A percentile compares a stretch with the other conserved stretches of the same genome.
Evolutionary conservation across 306 rosid genomes (phyloP).

Genomic region (Lagenaria siceraria): DNA sequence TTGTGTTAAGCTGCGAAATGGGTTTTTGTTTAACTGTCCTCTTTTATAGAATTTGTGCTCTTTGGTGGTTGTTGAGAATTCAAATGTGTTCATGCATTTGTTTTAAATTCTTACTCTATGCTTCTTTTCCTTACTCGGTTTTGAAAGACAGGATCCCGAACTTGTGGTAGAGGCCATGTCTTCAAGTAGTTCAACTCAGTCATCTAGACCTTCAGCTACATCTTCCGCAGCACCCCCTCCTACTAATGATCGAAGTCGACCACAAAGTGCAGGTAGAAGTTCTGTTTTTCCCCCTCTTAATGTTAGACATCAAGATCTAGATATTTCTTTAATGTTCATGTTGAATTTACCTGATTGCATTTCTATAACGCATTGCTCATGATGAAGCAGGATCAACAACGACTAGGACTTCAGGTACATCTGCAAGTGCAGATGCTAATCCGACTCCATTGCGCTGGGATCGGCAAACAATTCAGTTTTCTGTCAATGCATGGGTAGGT

Average conservation of each 20-base stretch:
- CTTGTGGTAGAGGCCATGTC: conserved; percentile 74
- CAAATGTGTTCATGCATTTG: neutral
- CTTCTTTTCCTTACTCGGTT: neutral
- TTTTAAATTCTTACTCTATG: neutral
- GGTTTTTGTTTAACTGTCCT: neutral
- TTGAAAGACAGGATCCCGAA: conserved; percentile 52
- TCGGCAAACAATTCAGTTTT: conserved; percentile 70
- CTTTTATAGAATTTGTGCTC: neutral
- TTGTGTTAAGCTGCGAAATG: neutral
- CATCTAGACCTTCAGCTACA: conserved; percentile 36
- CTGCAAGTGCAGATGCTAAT: conserved; percentile 40
- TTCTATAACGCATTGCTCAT: neutral
- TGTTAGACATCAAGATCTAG: neutral
- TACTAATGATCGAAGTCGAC: conserved; percentile 39
- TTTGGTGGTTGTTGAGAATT: neutral
- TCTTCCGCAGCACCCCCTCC: conserved; percentile 19
- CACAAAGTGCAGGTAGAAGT: conserved; percentile 38
- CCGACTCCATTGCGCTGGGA: conserved; percentile 75
- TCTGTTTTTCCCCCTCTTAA: neutral
- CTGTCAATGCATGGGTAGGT: conserved; percentile 84
- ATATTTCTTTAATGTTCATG: neutral
- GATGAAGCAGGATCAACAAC: conserved; percentile 48
- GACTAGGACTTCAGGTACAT: conserved; percentile 51
- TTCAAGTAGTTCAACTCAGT: conserved; percentile 43
- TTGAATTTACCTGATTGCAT: conserved; percentile 10